phyloP scores from a whole-genome alignment of 345 rosid species.

The Clarkia xantiana region DNA sequence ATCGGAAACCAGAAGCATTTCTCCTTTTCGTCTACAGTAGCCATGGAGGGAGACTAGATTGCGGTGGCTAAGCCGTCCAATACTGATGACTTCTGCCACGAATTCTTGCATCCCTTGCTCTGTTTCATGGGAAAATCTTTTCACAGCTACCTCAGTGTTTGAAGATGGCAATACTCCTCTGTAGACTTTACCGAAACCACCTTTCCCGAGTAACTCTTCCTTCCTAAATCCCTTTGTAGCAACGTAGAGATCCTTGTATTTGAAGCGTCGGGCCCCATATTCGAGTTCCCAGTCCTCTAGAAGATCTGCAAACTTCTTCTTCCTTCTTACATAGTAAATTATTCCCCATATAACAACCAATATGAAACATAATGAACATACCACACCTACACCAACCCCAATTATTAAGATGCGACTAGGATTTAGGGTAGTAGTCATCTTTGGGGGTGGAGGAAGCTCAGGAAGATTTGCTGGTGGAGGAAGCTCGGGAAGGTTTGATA shows the following conservation, averaged over 20 bases:
- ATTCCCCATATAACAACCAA: slow-evolving; percentile 10
- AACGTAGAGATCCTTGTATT: slow-evolving; percentile 43
- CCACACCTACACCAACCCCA: slow-evolving; percentile 37
- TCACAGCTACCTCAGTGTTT: slow-evolving; percentile 46
- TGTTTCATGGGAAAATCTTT: slow-evolving; percentile 49
- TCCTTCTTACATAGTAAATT: slow-evolving; percentile 21
- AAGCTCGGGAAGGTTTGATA: slow-evolving; percentile 49
- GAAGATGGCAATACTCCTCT: slow-evolving; percentile 35
- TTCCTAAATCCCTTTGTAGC: slow-evolving; percentile 60
- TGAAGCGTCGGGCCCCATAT: slow-evolving; percentile 40
- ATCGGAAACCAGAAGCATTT: slow-evolving; percentile 39
- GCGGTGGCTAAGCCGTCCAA: slow-evolving; percentile 36
- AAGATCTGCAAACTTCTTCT: slow-evolving; percentile 44
- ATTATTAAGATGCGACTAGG: slow-evolving; percentile 18
- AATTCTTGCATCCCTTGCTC: slow-evolving; percentile 55
- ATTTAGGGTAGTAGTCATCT: slow-evolving; percentile 12
- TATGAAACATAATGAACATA: slow-evolving; percentile 16
- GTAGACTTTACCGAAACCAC: slow-evolving; percentile 63
- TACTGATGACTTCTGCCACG: slow-evolving; percentile 27
- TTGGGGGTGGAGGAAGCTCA: slow-evolving; percentile 34
- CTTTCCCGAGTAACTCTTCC: slow-evolving; percentile 38
- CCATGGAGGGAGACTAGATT: slow-evolving; percentile 40
- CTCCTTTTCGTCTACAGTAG: slow-evolving; percentile 41
- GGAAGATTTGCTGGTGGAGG: slow-evolving; percentile 60
- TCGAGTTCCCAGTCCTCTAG: slow-evolving; percentile 67